Evolutionary conservation across 1,139 yeast genomes (phyloP).

Genomic region (Saccharomyces hybrid): DNA sequence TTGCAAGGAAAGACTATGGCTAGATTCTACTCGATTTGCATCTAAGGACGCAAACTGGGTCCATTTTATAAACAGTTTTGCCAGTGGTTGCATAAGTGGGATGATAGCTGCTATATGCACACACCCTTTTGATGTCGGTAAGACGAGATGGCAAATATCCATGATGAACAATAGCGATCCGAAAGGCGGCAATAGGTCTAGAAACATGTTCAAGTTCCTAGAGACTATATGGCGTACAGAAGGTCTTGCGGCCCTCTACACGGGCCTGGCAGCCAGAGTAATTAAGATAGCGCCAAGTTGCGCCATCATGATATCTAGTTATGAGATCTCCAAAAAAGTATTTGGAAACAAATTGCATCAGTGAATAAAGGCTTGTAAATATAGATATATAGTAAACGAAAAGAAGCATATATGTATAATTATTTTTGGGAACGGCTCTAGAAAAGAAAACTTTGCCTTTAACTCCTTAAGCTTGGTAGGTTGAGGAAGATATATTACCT

Average conservation of each 20-base stretch:
- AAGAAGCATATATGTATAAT: not conserved
- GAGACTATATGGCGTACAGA: constrained; percentile 56
- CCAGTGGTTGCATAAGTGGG: constrained; percentile 83
- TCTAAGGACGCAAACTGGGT: constrained; percentile 37
- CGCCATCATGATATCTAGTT: constrained; percentile 96
- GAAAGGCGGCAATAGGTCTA: constrained; percentile 18
- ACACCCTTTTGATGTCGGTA: constrained; percentile 96
- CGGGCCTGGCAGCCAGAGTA: constrained; percentile 79
- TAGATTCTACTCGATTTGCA: constrained; percentile 6
- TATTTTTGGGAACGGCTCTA: not conserved
- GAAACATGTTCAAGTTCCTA: constrained; percentile 59
- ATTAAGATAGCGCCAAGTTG: constrained; percentile 94
- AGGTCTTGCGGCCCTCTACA: constrained; percentile 70
- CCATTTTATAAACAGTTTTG: constrained; percentile 64
- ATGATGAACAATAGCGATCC: constrained; percentile 3
- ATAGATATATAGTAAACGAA: not conserved
- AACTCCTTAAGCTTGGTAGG: constrained; percentile 73
- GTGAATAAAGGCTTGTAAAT: not conserved
- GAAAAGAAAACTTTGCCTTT: not conserved
- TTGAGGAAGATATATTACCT: constrained; percentile 93
- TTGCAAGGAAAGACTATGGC: constrained; percentile 26
- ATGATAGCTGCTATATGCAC: constrained; percentile 77
- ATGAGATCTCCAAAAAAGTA: constrained; percentile 77
- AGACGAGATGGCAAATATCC: constrained; percentile 78
- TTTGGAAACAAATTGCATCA: constrained; percentile 28